Evolutionary conservation across 163 green algal genomes (phyloP), one percentile per base, ranked within the genome.

Genomic region (Prototheca wickerhamii): DNA sequence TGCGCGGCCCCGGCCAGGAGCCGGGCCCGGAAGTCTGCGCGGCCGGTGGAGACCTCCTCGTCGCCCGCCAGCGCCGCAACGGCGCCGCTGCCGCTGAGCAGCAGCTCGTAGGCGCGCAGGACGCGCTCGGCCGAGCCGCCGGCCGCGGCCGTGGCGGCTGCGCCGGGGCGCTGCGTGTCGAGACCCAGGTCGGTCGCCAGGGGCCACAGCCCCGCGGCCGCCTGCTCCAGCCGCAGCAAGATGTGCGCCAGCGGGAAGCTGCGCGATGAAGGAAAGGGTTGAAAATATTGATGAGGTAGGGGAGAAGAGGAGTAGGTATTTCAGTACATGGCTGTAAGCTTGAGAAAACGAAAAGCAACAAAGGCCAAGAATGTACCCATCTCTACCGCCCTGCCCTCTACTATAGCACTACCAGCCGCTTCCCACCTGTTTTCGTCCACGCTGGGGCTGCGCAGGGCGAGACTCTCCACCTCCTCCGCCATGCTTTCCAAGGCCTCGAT

Each of bases 171-270:
- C n/a, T 58, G 37, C 29, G 60, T 65, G 52, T 60, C 60, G 3
- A 46, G 58, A 4, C 37, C 30, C 12, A 69, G 26, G 29, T 56
- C 61, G 23, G 58, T 73, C 28, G 17, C 52, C 26, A 52, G 23
- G 23, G 84, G 79, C 86, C 83, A 91, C 35, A 72, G 58, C 17
- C 84, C 85, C 30, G 78, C 77, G 20, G 85, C 79, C 32, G 82
- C 56, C 62, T 84, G 70, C 72, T 91, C 84, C 34, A 94, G 74
- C 20, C 85, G 75, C 61, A 86, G 74, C 4, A 77, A 65, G 15
- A 92, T 70, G 69, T 91, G 84, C 15, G 68, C 51, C n/a, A 81
- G 53, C 3, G 87, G 86, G 56, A 91, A 73, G 58, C 74, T 86
- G 66, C 59, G n/a, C n/a, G n/a, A n/a, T n/a, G n/a, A 58, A 23